phyloP scores from a whole-genome alignment of 495 filamentous ascomycete genomes.

The Penicillium bialowiezense region DNA sequence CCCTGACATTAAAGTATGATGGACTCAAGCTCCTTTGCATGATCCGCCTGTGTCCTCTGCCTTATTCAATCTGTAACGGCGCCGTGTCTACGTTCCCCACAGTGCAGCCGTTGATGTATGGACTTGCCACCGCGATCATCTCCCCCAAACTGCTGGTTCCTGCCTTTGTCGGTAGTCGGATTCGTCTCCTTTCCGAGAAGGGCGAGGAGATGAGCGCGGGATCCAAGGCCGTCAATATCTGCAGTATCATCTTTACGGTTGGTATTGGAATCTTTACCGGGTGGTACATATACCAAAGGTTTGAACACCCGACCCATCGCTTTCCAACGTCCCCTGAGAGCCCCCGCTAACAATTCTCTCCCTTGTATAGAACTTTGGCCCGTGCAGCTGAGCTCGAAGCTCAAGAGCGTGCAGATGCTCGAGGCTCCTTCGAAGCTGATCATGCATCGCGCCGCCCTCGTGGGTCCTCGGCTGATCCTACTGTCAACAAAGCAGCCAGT shows the following conservation, averaged over 20 bases:
- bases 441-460: slow-evolving; percentile 39
- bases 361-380: slow-evolving; percentile 62
- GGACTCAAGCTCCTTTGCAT: slow-evolving; percentile 86
- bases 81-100: slow-evolving; percentile 92
- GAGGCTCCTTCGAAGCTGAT: slow-evolving; percentile 36
- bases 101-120: slow-evolving; percentile 72
- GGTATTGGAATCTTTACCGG: slow-evolving; percentile 73
- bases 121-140: slow-evolving; percentile 71
- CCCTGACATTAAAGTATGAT: slow-evolving; percentile 71
- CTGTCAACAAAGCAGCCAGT: slow-evolving; percentile 40
- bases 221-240: slow-evolving; percentile 69
- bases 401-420: slow-evolving; percentile 63
- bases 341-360: slow-evolving; percentile 1
- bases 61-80: slow-evolving; percentile 93
- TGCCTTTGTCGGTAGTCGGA: slow-evolving; percentile 80
- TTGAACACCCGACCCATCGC: background rate
- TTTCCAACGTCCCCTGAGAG: background rate
- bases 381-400: slow-evolving; percentile 79
- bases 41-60: slow-evolving; percentile 89
- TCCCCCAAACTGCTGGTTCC: slow-evolving; percentile 87
- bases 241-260: slow-evolving; percentile 70
- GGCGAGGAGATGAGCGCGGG: slow-evolving; percentile 54
- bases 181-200: slow-evolving; percentile 66
- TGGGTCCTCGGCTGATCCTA: slow-evolving; percentile 46
- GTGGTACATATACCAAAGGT: slow-evolving; percentile 79